phyloP scores from a whole-genome alignment of 2,329 filamentous ascomycete species.

The Seiridium cupressi region DNA sequence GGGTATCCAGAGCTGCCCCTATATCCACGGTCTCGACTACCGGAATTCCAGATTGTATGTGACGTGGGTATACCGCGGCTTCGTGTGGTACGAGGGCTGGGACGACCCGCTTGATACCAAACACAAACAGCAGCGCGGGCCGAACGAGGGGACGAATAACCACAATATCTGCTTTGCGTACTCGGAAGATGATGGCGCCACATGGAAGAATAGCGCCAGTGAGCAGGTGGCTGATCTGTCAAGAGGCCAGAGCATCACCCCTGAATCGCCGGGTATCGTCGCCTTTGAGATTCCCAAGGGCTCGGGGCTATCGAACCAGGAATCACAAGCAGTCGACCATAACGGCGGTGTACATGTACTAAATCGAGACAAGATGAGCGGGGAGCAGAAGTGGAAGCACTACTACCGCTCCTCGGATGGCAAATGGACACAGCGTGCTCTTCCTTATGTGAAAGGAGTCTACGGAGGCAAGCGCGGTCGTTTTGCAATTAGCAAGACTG shows the following conservation, averaged over 20 bases:
- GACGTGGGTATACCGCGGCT: constrained; percentile 50
- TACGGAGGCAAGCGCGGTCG: constrained; percentile 33
- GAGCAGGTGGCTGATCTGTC: constrained; percentile 31
- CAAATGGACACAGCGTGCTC: constrained; percentile 30
- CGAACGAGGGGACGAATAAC: constrained; percentile 45
- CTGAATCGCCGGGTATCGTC: constrained; percentile 37
- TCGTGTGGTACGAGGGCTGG: constrained; percentile 42
- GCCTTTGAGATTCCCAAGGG: constrained; percentile 43
- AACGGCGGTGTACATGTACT: constrained; percentile 46
- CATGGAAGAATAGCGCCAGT: constrained; percentile 39
- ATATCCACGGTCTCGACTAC: constrained; percentile 46
- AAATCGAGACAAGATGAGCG: constrained; percentile 39
- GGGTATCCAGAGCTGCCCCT: constrained; percentile 47
- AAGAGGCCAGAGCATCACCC: constrained; percentile 35
- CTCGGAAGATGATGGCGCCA: constrained; percentile 40
- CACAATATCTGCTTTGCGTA: constrained; percentile 48
- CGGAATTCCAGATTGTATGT: constrained; percentile 34
- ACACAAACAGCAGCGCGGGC: constrained; percentile 40
- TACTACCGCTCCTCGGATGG: constrained; percentile 33
- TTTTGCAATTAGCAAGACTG: constrained; percentile 30
- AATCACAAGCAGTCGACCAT: constrained; percentile 43
- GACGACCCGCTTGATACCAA: constrained; percentile 36
- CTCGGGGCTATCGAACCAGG: constrained; percentile 48
- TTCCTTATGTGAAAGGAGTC: constrained; percentile 28
- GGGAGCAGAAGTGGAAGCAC: constrained; percentile 34